These are phyloP conservation scores for Nicotiana sylvestris DNA, from an alignment of 257 asterid genomes.

Conservation along the genomic window DNA sequence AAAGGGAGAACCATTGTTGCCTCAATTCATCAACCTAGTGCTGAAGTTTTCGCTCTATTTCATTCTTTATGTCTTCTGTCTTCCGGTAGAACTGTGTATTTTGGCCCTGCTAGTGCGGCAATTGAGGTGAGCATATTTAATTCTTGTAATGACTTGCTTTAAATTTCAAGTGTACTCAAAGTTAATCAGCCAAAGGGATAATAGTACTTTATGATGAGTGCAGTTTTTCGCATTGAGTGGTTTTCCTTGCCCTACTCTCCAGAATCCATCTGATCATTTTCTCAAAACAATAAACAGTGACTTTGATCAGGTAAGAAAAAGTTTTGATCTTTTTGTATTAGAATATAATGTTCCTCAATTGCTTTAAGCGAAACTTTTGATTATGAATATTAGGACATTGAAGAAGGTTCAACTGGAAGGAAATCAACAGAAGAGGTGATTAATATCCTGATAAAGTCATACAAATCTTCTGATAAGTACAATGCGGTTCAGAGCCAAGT, in stretches of 20 bases:
- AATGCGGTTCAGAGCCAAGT: slow-evolving; percentile 22
- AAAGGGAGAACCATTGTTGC: slow-evolving; percentile 23
- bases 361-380: background rate
- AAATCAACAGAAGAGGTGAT: slow-evolving; percentile 34
- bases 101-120: slow-evolving; percentile 22
- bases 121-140: slow-evolving; percentile 16
- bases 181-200: background rate
- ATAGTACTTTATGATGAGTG: background rate
- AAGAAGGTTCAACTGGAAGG: slow-evolving; percentile 30
- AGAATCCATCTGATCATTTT: slow-evolving; percentile 37
- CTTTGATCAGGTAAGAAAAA: slow-evolving; percentile 15
- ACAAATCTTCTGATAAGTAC: slow-evolving; percentile 31
- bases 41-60: slow-evolving; percentile 21
- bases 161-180: background rate
- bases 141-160: background rate
- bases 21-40: slow-evolving; percentile 31
- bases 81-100: slow-evolving; percentile 21
- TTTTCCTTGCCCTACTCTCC: slow-evolving; percentile 27
- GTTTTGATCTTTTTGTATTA: background rate
- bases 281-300: slow-evolving; percentile 31
- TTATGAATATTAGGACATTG: slow-evolving; percentile 37
- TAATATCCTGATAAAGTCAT: slow-evolving; percentile 34
- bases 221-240: slow-evolving; percentile 30
- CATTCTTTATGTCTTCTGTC: slow-evolving; percentile 25
- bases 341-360: background rate